Percentiles rank a stretch among this genome's conserved stretches.
phyloP scores from a whole-genome alignment of 352 stramenopile genomes.

The Pythium graminicola region DNA sequence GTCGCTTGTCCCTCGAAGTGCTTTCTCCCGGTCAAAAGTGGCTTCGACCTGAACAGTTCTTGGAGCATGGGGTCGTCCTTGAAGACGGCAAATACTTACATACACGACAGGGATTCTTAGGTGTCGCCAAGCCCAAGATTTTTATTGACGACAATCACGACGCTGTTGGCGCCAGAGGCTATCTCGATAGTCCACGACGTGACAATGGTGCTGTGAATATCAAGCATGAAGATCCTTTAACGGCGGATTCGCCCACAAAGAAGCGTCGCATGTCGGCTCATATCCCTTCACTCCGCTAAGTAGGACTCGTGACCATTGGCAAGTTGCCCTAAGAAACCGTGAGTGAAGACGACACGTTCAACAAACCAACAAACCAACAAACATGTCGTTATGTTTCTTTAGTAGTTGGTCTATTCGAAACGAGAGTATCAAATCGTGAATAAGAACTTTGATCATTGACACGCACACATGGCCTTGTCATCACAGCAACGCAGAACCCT shows the following conservation, averaged over 20 bases:
- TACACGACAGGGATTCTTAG: slow-evolving; percentile 37
- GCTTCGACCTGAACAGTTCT: slow-evolving; percentile 15
- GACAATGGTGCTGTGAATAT: not conserved
- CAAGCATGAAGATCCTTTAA: not conserved
- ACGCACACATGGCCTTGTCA: too few species aligned
- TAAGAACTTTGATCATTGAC: too few species aligned
- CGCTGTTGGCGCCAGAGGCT: slow-evolving; percentile 10
- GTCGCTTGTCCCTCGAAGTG: slow-evolving; percentile 21
- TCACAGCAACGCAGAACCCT: too few species aligned
- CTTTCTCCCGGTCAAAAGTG: slow-evolving; percentile 17
- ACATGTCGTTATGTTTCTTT: too few species aligned
- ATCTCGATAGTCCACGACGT: not conserved
- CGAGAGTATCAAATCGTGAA: too few species aligned
- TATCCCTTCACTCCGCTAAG: slow-evolving; percentile 18
- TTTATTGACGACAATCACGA: slow-evolving; percentile 22
- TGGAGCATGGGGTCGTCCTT: slow-evolving; percentile 25
- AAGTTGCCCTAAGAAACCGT: too few species aligned
- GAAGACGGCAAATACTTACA: slow-evolving; percentile 25
- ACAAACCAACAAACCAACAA: too few species aligned
- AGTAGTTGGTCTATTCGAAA: too few species aligned
- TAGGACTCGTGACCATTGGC: too few species aligned
- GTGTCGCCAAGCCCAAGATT: slow-evolving; percentile 37
- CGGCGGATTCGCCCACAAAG: slow-evolving; percentile 20
- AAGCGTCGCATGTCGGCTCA: slow-evolving; percentile 24
- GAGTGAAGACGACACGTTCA: too few species aligned